Evolutionary conservation across 306 rosid genomes (phyloP).

Genomic region (Echinosophora koreensis): DNA sequence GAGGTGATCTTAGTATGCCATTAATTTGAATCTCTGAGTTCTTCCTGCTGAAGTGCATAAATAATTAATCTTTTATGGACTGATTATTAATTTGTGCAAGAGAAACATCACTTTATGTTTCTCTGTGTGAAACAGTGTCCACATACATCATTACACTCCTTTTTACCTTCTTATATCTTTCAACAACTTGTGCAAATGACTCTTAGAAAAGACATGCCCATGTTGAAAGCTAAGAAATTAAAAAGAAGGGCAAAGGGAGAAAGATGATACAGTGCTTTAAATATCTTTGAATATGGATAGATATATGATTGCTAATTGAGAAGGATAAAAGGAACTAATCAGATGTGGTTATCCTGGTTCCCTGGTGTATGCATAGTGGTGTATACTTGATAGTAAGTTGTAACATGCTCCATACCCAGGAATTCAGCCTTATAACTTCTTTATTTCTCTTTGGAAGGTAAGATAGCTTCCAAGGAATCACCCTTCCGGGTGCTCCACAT

Average conservation of each 20-base stretch:
- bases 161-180: conserved; percentile 12
- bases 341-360: conserved; percentile 13
- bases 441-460: conserved; percentile 58
- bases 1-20: conserved; percentile 58
- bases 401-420: conserved; percentile 6
- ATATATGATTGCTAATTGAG: conserved; percentile 2
- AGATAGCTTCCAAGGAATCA: conserved; percentile 83
- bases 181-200: not conserved
- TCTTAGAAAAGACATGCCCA: conserved; percentile 33
- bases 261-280: conserved; percentile 33
- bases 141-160: not conserved
- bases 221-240: conserved; percentile 17
- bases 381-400: conserved; percentile 14
- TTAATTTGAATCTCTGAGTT: conserved; percentile 44
- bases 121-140: conserved; percentile 10
- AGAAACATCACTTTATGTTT: conserved; percentile 1
- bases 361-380: conserved; percentile 1
- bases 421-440: conserved; percentile 35
- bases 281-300: conserved; percentile 29
- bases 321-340: not conserved
- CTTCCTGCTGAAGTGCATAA: conserved; percentile 11
- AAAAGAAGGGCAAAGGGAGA: not conserved
- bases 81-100: conserved; percentile 38
- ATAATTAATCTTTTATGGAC: conserved; percentile 22
- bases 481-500: conserved; percentile 79